Evolutionary conservation across 2,329 filamentous ascomycete species (phyloP), one percentile per base, ranked within the genome.

Genomic region (Colletotrichum sp.): DNA sequence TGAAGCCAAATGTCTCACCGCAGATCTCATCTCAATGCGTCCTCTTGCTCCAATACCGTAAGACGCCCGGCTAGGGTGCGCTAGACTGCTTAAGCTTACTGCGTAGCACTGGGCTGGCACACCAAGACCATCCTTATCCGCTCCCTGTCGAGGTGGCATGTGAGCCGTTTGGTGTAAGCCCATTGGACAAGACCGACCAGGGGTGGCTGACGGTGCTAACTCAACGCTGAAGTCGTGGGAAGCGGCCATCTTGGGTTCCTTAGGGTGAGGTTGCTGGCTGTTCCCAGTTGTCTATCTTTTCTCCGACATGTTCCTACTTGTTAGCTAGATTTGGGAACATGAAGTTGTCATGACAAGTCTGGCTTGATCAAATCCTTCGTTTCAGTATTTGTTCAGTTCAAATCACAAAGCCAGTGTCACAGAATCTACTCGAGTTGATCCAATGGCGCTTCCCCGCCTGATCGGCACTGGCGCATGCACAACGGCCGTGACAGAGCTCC

Each of bases 131-230:
- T 21, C 55, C 44, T 60, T 55, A 64, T 60, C 74, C 70, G 59
- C 39, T 49, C 65, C 64, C 24, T 67, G 70, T 74, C 64, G 21
- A 21, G 9, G 68, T 60, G 34, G 32, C 70, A 74, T 76, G 74
- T 76, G 70, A 76, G 39, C 34, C 52, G 44, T 74, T 76, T 73
- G 70, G 59, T 74, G 70, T 76, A 76, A 76, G 70, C 74, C 74
- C 65, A 76, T 76, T 76, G 70, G 74, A 44, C 44, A 36, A 18
- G 15, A 18, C 6, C 34, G 16, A 21, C 28, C 24, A 10, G 60
- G 67, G 67, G 24, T 59, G 16, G 63, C 64, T 24, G 70, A 49
- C 8, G 26, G 39, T 39, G 39, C 55, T 8, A 26, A 44, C 62
- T 21, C 39, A 13, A 36, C 13, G 30, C 32, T 32, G 68, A 28